Evolutionary conservation across 352 stramenopile genomes (phyloP).

Genomic region (Phytophthora brassicae): DNA sequence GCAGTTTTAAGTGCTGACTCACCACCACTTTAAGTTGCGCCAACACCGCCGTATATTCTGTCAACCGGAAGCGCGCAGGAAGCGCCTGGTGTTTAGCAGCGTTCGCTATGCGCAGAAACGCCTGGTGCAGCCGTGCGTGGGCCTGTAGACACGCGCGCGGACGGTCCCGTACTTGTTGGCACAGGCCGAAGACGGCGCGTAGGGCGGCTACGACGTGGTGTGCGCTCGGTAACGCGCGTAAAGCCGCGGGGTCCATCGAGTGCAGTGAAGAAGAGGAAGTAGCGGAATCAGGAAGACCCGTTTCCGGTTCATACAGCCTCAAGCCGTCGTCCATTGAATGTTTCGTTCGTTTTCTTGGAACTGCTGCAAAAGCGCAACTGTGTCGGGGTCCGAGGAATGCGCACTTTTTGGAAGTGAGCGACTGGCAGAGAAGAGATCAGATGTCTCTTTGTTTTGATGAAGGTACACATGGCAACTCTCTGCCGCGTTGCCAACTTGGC

Average conservation of each 20-base stretch:
- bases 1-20: conserved; percentile 45
- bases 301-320: conserved; percentile 3
- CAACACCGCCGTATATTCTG: conserved; percentile 47
- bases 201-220: conserved; percentile 40
- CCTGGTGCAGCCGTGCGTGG: conserved; percentile 50
- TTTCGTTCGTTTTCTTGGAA: too few species aligned
- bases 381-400: too few species aligned
- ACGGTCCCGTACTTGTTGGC: conserved; percentile 45
- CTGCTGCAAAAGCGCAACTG: too few species aligned
- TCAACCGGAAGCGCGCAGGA: conserved; percentile 27
- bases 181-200: conserved; percentile 41
- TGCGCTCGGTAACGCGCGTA: conserved; percentile 33
- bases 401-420: conserved; percentile 12
- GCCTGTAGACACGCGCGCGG: conserved; percentile 46
- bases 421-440: conserved; percentile 5
- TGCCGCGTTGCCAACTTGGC: background rate
- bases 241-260: conserved; percentile 25
- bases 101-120: conserved; percentile 44
- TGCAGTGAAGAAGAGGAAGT: conserved; percentile 23
- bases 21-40: conserved; percentile 42
- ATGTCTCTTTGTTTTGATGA: background rate
- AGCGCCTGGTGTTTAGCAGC: conserved; percentile 32
- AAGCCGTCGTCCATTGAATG: conserved; percentile 21
- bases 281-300: too few species aligned
- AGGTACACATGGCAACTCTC: too few species aligned